Evolutionary conservation across 2,329 filamentous ascomycete species (phyloP).

Genomic region (Diaporthe batatas): DNA sequence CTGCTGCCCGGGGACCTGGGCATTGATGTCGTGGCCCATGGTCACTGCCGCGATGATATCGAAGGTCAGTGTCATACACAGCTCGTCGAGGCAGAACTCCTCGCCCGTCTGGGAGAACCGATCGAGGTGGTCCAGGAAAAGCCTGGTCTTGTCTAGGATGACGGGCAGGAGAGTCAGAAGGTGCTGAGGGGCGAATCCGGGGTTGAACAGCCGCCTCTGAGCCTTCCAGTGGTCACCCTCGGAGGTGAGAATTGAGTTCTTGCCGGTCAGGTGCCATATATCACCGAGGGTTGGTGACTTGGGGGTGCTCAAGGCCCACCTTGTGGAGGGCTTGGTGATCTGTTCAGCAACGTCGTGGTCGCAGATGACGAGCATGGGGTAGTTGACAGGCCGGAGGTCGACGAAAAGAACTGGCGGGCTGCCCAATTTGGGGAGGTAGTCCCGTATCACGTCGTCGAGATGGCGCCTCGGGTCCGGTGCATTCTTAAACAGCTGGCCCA

Average conservation of each 20-base stretch:
- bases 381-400: constrained; percentile 53
- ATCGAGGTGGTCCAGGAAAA: constrained; percentile 51
- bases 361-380: constrained; percentile 51
- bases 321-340: constrained; percentile 50
- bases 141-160: constrained; percentile 52
- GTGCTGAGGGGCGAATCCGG: constrained; percentile 55
- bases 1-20: constrained; percentile 36
- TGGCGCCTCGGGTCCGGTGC: constrained; percentile 32
- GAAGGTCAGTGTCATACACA: constrained; percentile 53
- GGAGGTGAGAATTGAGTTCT: constrained; percentile 44
- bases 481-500: constrained; percentile 23
- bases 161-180: constrained; percentile 53
- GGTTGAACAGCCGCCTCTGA: constrained; percentile 53
- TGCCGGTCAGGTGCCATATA: constrained; percentile 47
- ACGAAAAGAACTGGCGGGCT: constrained; percentile 52
- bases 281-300: constrained; percentile 50
- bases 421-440: constrained; percentile 45
- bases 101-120: constrained; percentile 46
- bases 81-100: constrained; percentile 48
- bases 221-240: constrained; percentile 51
- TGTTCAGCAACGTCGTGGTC: constrained; percentile 55
- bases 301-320: constrained; percentile 50
- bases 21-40: constrained; percentile 38
- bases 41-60: constrained; percentile 52
- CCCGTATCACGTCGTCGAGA: constrained; percentile 44